Base-by-base conservation (phyloP, 768 basidiomycete species). In the Termitomyces sp. region DNA sequence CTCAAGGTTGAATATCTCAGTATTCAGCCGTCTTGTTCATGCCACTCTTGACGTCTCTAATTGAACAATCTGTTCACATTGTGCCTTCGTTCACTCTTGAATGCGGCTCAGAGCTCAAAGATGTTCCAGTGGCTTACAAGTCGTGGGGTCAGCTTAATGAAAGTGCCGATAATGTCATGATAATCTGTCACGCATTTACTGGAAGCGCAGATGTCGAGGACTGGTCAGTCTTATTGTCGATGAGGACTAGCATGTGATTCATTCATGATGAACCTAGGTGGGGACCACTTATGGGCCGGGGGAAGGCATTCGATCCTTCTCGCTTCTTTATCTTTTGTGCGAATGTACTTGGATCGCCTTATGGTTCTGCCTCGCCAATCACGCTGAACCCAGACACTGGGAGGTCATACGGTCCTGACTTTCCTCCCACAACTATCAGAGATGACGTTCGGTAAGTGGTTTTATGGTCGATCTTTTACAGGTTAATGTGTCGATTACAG, bases 121-220 rank as follows among this genome's bases (percentile, higher is more conserved):
- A 95, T 7, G 90, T 90, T 0, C 91, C 94, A 0, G 85, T 98
- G 3, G 95, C 92, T 0, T 98, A 94, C 81, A 96, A 95, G 73
- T 96, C 95, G 0, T 98, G 97, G 96, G 96, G 97, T 0, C 79
- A 74, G 54, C 79, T 98, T 30, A 97, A 97, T 71, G 76, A 80
- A 43, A 65, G 73, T 0, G 79, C 70, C 61, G 88, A 96, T 67
- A 98, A 99, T 74, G 94, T 88, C 59, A 93, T 99, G 93, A 80
- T 99, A 64, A 95, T 99, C 58, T 98, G 96, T 67, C 97, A 99
- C 74, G 96, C 97, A 0, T 88, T 99, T 63, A 98, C 96, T 0
- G 97, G 96, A 8, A 94, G 92, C 65, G 89, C 94, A 26, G 97
- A 98, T 69, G 95, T 98, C 18, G 91, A 96, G 68, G 96, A 99